Evolutionary conservation across 2,329 filamentous ascomycete genomes (phyloP).

Genomic region (Colletotrichum musae): DNA sequence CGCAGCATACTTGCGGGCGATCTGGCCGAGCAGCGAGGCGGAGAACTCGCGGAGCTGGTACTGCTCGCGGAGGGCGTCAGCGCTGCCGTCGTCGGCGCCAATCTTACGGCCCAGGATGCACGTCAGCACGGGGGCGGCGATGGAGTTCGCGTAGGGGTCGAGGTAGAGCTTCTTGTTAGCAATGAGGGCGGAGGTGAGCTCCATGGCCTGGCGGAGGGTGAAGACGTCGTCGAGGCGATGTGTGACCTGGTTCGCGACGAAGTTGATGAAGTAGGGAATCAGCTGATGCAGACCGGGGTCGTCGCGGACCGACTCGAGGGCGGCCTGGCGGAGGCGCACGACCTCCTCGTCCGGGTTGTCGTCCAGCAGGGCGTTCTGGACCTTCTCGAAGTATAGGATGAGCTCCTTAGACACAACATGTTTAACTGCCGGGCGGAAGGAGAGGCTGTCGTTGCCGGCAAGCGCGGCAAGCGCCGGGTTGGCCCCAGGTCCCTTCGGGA

Average conservation of each 20-base stretch:
- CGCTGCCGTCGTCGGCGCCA: slow-evolving; percentile 68
- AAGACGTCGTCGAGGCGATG: slow-evolving; percentile 94
- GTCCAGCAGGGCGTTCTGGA: slow-evolving; percentile 89
- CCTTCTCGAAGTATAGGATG: slow-evolving; percentile 96
- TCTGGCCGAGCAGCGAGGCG: slow-evolving; percentile 83
- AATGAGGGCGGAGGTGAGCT: slow-evolving; percentile 86
- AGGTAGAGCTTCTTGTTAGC: slow-evolving; percentile 85
- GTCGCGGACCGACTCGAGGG: slow-evolving; percentile 85
- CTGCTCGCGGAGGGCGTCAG: slow-evolving; percentile 71
- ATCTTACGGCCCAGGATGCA: slow-evolving; percentile 90
- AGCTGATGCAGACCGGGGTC: slow-evolving; percentile 96
- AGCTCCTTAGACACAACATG: slow-evolving; percentile 97
- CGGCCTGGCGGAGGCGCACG: slow-evolving; percentile 81
- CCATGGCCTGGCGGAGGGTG: slow-evolving; percentile 91
- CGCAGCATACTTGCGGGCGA: slow-evolving; percentile 85
- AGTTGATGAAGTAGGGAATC: slow-evolving; percentile 96
- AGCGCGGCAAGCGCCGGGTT: slow-evolving; percentile 88
- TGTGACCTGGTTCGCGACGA: slow-evolving; percentile 95
- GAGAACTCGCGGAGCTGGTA: slow-evolving; percentile 89
- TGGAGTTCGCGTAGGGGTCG: slow-evolving; percentile 71
- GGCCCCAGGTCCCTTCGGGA: slow-evolving; percentile 90
- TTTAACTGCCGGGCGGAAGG: slow-evolving; percentile 92
- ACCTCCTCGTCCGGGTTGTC: slow-evolving; percentile 86
- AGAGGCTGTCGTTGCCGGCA: slow-evolving; percentile 85
- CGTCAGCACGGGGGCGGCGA: slow-evolving; percentile 91